A percentile compares a stretch with the other conserved stretches of the same genome.
Conservation (phyloP, 257 asterid genomes). For the Vinca minor region DNA sequence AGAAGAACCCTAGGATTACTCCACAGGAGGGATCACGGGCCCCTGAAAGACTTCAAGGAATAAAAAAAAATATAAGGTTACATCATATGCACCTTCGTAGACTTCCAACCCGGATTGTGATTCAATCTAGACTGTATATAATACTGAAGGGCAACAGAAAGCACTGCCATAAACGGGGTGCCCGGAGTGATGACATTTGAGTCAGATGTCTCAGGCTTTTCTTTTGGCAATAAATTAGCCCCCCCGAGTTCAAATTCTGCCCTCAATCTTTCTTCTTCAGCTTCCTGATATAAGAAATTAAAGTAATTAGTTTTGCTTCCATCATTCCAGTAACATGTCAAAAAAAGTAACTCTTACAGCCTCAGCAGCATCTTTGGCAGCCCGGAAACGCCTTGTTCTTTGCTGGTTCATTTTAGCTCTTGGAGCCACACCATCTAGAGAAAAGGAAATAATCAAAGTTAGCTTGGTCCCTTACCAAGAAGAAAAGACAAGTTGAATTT, state of each 20-base stretch:
- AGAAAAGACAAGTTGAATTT: background rate
- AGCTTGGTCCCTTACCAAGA: conserved; percentile 9
- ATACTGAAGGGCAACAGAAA: conserved; percentile 89
- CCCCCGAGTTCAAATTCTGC: conserved; percentile 64
- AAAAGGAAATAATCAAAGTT: conserved; percentile 14
- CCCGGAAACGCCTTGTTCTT: conserved; percentile 94
- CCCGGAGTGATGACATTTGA: conserved; percentile 97
- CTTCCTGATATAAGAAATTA: conserved; percentile 49
- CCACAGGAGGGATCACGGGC: conserved; percentile 25
- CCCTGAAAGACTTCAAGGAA: conserved; percentile 16
- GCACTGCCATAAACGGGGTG: conserved; percentile 87
- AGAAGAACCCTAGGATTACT: conserved; percentile 30
- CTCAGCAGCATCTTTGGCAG: conserved; percentile 95
- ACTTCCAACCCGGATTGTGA: conserved; percentile 71
- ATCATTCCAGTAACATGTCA: background rate
- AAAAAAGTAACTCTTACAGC: conserved; percentile 49
- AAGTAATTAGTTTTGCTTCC: background rate
- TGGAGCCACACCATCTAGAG: conserved; percentile 96
- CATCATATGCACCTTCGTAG: conserved; percentile 56
- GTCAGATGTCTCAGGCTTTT: conserved; percentile 81
- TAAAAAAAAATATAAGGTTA: conserved; percentile 13
- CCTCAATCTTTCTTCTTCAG: conserved; percentile 72
- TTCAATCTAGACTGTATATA: conserved; percentile 77
- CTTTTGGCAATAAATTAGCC: conserved; percentile 44
- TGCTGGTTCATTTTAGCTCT: conserved; percentile 99